phyloP scores from a whole-genome alignment of 306 rosid species.

The Begonia peltatifolia region DNA sequence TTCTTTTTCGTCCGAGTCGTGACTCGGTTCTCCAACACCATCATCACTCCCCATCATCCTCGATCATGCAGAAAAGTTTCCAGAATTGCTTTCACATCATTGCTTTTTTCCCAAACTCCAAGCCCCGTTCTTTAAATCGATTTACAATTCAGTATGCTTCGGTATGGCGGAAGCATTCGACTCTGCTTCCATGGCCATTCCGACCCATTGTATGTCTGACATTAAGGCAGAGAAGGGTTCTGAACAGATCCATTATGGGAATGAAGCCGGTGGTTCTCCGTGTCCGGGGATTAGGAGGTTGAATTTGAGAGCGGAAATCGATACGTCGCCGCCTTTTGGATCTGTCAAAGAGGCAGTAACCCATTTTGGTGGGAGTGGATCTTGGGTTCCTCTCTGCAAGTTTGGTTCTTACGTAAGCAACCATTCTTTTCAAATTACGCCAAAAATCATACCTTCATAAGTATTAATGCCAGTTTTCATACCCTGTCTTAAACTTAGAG shows the following conservation, averaged over 20 bases:
- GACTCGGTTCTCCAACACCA: slow-evolving; percentile 1
- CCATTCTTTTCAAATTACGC: too few species aligned
- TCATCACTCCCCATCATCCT: background rate
- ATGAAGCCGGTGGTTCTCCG: background rate
- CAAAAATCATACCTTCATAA: too few species aligned
- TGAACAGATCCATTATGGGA: background rate
- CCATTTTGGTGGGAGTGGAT: background rate
- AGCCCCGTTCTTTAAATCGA: background rate
- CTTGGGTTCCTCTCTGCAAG: background rate
- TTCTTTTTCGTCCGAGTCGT: background rate
- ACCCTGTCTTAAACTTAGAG: too few species aligned
- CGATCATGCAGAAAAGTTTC: slow-evolving; percentile 1
- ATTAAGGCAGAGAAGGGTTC: too few species aligned
- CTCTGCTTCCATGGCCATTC: background rate
- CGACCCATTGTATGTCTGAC: too few species aligned
- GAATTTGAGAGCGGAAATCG: background rate
- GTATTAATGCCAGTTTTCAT: too few species aligned
- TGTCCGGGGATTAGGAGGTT: background rate
- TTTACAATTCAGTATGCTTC: background rate
- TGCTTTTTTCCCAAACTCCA: background rate
- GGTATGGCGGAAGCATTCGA: background rate
- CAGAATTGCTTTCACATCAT: background rate
- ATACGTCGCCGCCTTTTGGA: background rate
- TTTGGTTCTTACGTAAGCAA: background rate
- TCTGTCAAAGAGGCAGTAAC: background rate